phyloP scores from a whole-genome alignment of 1,284 basidiomycete genomes.

The Ceratobasidium theobromae region DNA sequence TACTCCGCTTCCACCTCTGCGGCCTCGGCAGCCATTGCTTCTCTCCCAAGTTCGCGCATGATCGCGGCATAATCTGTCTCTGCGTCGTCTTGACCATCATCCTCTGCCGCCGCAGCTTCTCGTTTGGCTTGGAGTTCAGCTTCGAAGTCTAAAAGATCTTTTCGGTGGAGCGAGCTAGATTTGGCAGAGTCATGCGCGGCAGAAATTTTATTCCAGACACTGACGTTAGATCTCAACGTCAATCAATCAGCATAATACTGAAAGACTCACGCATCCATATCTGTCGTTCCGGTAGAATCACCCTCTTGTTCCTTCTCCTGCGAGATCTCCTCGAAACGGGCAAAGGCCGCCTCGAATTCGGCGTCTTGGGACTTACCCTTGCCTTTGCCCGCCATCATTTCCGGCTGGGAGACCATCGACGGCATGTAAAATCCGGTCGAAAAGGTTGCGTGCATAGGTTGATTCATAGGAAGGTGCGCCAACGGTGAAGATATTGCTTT shows the following conservation, averaged over 20 bases:
- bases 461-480: constrained; percentile 19
- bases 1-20: constrained; percentile 60
- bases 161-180: constrained; percentile 9
- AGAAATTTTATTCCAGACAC: constrained; percentile 27
- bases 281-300: constrained; percentile 40
- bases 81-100: constrained; percentile 41
- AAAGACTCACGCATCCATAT: constrained; percentile 43
- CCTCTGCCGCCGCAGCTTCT: constrained; percentile 16
- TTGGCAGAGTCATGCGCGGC: neutral
- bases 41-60: constrained; percentile 63
- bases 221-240: constrained; percentile 7
- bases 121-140: constrained; percentile 30
- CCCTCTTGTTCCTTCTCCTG: constrained; percentile 50
- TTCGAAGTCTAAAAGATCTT: constrained; percentile 19
- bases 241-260: neutral
- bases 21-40: constrained; percentile 36
- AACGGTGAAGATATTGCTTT: constrained; percentile 18
- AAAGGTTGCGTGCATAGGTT: constrained; percentile 15
- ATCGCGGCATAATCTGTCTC: constrained; percentile 85
- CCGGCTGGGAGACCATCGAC: constrained; percentile 23
- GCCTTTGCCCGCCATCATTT: constrained; percentile 48
- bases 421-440: constrained; percentile 29
- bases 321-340: constrained; percentile 56
- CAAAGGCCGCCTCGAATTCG: constrained; percentile 78
- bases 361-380: constrained; percentile 73